Evolutionary conservation across 768 basidiomycete species (phyloP).

Genomic region (Rhizopogon roseolus): DNA sequence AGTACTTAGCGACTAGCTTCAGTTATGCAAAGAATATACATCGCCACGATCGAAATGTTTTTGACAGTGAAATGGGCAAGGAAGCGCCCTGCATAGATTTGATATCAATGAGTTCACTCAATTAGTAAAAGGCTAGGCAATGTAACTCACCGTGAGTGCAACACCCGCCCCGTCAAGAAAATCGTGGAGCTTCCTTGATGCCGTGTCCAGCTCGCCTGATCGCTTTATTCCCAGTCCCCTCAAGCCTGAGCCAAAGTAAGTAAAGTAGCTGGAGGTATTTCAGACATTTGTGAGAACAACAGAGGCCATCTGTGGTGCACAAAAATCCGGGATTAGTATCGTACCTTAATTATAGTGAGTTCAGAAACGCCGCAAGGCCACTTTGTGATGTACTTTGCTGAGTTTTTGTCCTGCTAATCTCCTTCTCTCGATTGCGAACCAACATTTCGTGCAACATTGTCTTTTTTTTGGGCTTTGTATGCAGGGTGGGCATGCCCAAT

Average conservation of each 20-base stretch:
- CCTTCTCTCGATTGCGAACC: slow-evolving; percentile 49
- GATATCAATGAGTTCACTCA: not conserved
- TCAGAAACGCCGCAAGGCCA: slow-evolving; percentile 54
- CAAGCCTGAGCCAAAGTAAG: not conserved
- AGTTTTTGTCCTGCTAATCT: slow-evolving; percentile 20
- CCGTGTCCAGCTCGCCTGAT: slow-evolving; percentile 59
- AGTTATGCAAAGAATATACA: too few species aligned
- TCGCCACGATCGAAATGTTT: too few species aligned
- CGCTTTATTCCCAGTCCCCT: slow-evolving; percentile 30
- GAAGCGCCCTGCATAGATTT: too few species aligned
- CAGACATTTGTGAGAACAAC: not conserved
- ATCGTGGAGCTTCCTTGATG: slow-evolving; percentile 9
- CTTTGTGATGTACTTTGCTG: slow-evolving; percentile 17
- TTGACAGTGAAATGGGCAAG: too few species aligned
- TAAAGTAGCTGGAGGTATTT: not conserved
- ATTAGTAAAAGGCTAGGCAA: not conserved
- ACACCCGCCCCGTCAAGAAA: too few species aligned
- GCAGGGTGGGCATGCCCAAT: slow-evolving; percentile 11
- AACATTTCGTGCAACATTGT: slow-evolving; percentile 60
- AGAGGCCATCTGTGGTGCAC: too few species aligned
- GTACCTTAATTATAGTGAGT: slow-evolving; percentile 25
- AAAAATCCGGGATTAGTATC: not conserved
- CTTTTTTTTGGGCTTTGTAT: slow-evolving; percentile 48
- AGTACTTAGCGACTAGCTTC: too few species aligned
- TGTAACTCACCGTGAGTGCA: not conserved